Evolutionary conservation across 2,329 filamentous ascomycete genomes (phyloP).

Genomic region (Botrytis hyacinthi): DNA sequence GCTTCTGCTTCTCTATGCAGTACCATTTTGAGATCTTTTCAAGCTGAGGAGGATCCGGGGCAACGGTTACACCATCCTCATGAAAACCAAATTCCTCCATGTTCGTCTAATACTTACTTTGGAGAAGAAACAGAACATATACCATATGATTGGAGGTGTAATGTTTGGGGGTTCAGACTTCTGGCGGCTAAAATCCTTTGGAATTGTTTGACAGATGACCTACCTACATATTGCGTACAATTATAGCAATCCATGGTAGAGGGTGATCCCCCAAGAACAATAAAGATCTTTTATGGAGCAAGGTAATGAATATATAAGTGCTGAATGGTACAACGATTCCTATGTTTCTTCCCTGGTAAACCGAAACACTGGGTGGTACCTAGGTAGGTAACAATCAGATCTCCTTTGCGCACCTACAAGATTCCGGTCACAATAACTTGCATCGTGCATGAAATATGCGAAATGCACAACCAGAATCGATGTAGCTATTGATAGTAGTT

Average conservation of each 20-base stretch:
- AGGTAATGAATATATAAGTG: not conserved
- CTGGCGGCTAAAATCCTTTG: not conserved
- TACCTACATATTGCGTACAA: conserved; percentile 4
- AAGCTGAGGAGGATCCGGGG: conserved; percentile 15
- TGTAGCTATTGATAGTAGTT: not conserved
- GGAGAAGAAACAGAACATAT: not conserved
- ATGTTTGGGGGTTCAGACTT: not conserved
- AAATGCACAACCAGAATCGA: not conserved
- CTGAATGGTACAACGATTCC: not conserved
- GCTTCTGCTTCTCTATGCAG: not conserved
- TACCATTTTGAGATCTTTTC: not conserved
- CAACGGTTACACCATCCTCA: conserved; percentile 5
- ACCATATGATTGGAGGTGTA: conserved; percentile 9
- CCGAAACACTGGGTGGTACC: not conserved
- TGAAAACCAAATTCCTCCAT: not conserved
- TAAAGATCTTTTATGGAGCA: not conserved
- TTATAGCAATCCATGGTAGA: not conserved
- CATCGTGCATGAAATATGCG: not conserved
- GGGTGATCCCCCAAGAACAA: not conserved
- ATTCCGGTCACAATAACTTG: not conserved
- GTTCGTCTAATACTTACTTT: not conserved
- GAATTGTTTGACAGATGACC: conserved; percentile 9
- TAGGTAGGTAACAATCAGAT: not conserved
- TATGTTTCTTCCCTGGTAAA: not conserved
- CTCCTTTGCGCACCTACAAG: not conserved